Conservation (phyloP, 768 basidiomycete genomes). For the Roridomyces roridus region DNA sequence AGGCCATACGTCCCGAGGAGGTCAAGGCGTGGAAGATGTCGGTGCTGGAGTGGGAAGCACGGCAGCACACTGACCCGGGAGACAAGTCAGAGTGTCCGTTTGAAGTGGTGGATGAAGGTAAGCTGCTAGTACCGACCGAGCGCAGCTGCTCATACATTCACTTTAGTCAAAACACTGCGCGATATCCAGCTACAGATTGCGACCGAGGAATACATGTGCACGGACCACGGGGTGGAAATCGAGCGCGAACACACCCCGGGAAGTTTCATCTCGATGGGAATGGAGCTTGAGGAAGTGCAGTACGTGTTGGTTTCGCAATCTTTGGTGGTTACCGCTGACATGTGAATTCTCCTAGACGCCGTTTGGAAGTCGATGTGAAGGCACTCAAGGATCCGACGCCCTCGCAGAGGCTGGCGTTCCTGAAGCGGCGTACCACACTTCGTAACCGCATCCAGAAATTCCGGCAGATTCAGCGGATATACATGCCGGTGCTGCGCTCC, state of each 20-base stretch:
- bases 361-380: neutral
- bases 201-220: neutral
- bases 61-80: neutral
- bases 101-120: neutral
- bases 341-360: neutral
- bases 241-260: slow-evolving; percentile 2
- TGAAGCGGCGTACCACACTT: neutral
- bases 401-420: neutral
- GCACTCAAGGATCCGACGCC: neutral
- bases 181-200: slow-evolving; percentile 8
- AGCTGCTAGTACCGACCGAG: no score
- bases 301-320: neutral
- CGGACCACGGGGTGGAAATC: slow-evolving; percentile 2
- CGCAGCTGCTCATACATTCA: no score
- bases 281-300: neutral
- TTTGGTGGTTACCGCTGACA: no score
- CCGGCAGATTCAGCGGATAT: neutral
- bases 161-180: neutral
- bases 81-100: neutral
- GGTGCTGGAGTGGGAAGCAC: slow-evolving; percentile 9
- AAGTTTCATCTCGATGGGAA: neutral
- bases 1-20: neutral
- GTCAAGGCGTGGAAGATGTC: neutral
- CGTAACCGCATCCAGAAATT: neutral
- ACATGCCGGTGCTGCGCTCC: neutral